A percentile compares a stretch with the other conserved stretches of the same genome.
Conservation (phyloP, 495 filamentous ascomycete genomes). For the Jackrogersella multiformis region DNA sequence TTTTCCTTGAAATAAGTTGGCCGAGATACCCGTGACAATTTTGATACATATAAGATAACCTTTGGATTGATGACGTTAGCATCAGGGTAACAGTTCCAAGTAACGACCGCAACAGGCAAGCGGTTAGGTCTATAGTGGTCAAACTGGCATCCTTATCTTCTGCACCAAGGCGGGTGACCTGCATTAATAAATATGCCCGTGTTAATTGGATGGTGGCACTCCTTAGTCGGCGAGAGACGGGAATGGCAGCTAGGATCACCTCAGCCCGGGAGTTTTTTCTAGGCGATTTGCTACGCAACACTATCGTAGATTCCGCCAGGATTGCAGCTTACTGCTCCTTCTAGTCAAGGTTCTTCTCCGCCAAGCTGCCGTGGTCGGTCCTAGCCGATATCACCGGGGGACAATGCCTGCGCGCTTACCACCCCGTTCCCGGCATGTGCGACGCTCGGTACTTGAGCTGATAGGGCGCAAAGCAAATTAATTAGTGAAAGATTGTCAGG, state of each 20-base stretch:
- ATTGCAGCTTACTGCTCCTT: conserved; percentile 20
- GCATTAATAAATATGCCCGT: conserved; percentile 21
- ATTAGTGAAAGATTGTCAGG: conserved; percentile 29
- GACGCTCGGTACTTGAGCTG: conserved; percentile 24
- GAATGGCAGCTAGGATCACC: conserved; percentile 26
- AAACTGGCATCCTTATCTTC: conserved; percentile 30
- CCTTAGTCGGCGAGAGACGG: conserved; percentile 14
- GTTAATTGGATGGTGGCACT: conserved; percentile 24
- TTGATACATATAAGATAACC: not conserved
- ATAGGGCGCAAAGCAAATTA: conserved; percentile 20
- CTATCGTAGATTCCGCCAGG: not conserved
- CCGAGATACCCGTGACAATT: not conserved
- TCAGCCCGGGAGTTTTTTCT: not conserved
- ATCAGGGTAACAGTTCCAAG: conserved; percentile 25
- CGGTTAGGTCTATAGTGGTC: conserved; percentile 12
- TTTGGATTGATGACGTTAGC: conserved; percentile 9
- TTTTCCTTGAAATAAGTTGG: not conserved
- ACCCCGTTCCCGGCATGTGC: conserved; percentile 20
- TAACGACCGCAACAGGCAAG: conserved; percentile 33
- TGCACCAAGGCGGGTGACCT: conserved; percentile 24
- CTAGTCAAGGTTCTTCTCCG: conserved; percentile 20
- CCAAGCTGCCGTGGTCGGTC: conserved; percentile 38
- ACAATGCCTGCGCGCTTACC: conserved; percentile 19
- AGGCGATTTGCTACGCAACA: not conserved
- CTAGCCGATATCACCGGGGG: conserved; percentile 25